Conservation (phyloP, 2,329 filamentous ascomycete species). For the Penicillium sp. region DNA sequence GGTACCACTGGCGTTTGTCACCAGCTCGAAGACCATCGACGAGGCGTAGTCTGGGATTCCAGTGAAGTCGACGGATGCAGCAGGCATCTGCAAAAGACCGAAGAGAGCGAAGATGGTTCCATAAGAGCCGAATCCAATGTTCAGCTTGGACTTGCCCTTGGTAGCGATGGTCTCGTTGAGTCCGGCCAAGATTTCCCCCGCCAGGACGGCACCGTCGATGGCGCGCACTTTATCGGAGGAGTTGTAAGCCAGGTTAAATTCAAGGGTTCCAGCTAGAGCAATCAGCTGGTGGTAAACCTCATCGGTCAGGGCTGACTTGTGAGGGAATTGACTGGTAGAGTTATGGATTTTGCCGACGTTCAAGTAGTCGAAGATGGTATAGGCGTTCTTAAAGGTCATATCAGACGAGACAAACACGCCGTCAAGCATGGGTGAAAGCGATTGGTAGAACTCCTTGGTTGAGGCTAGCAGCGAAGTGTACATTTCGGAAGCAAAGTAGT, state of each 20-base stretch:
- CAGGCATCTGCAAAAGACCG: constrained; percentile 54
- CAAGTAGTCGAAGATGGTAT: constrained; percentile 63
- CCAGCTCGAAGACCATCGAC: constrained; percentile 74
- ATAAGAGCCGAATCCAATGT: constrained; percentile 62
- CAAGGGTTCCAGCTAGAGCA: constrained; percentile 73
- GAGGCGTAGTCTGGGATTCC: constrained; percentile 82
- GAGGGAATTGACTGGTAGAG: constrained; percentile 55
- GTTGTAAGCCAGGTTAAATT: constrained; percentile 83
- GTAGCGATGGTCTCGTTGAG: constrained; percentile 43
- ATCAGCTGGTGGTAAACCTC: constrained; percentile 62
- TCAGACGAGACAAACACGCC: constrained; percentile 49
- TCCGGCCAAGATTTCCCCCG: constrained; percentile 57
- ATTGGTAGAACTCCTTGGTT: constrained; percentile 55
- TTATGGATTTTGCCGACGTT: constrained; percentile 65
- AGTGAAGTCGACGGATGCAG: constrained; percentile 61
- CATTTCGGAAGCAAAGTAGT: constrained; percentile 53
- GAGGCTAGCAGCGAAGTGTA: constrained; percentile 50
- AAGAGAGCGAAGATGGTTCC: constrained; percentile 62
- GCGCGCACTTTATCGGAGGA: constrained; percentile 47
- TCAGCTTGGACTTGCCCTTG: constrained; percentile 41
- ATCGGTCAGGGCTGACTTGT: constrained; percentile 58
- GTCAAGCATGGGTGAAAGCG: constrained; percentile 53
- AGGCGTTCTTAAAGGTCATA: constrained; percentile 61
- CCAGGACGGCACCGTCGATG: constrained; percentile 61
- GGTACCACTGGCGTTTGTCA: constrained; percentile 49